Evolutionary conservation across 345 rosid genomes (phyloP).

Genomic region (Populus euphratica): DNA sequence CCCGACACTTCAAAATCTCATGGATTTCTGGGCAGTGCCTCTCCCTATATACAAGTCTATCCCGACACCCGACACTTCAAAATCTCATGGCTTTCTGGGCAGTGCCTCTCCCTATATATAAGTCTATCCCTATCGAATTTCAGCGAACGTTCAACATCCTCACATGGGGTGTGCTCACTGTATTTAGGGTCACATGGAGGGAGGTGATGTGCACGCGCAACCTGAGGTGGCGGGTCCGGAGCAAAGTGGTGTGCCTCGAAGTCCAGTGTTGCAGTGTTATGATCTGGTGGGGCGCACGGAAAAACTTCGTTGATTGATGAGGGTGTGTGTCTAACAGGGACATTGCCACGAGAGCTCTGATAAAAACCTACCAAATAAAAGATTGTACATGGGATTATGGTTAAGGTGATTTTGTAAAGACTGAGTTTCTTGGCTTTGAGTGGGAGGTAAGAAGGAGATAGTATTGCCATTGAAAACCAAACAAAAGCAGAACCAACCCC

Average conservation of each 20-base stretch:
- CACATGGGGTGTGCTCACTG: conserved; percentile 77
- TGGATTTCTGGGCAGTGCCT: conserved; percentile 64
- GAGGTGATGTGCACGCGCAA: conserved; percentile 39
- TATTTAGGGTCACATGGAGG: conserved; percentile 51
- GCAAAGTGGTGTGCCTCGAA: conserved; percentile 57
- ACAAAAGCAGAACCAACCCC: background rate
- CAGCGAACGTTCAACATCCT: conserved; percentile 57
- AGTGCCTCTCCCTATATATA: conserved; percentile 79
- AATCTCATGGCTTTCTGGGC: conserved; percentile 48
- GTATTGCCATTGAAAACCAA: conserved; percentile 9
- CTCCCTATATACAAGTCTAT: conserved; percentile 64
- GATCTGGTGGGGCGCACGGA: background rate
- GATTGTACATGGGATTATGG: conserved; percentile 42
- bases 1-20: conserved; percentile 55
- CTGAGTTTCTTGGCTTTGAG: conserved; percentile 43
- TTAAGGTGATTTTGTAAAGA: conserved; percentile 39
- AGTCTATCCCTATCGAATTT: conserved; percentile 49
- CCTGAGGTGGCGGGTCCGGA: conserved; percentile 36
- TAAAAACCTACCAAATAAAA: conserved; percentile 55
- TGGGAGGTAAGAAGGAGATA: background rate
- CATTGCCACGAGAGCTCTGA: conserved; percentile 33
- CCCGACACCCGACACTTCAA: conserved; percentile 59
- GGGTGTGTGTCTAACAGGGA: background rate
- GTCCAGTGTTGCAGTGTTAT: conserved; percentile 30
- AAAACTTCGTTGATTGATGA: background rate